phyloP scores from a whole-genome alignment of 306 rosid species.

The Phaseolus lunatus region DNA sequence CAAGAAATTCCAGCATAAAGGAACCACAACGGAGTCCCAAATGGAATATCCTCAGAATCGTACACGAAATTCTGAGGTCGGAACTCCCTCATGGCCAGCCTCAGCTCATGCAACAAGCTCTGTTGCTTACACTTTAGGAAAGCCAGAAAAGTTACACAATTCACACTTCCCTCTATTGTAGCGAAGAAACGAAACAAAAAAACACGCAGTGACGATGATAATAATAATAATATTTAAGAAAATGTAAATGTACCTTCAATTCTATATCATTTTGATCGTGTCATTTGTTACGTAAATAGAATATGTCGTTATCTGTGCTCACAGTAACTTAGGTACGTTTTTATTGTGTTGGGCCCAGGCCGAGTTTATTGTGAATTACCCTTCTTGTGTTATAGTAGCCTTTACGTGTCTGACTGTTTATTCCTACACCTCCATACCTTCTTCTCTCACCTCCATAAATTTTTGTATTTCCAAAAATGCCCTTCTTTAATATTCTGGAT shows the following conservation, averaged over 20 bases:
- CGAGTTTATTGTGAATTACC: not conserved
- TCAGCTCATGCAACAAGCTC: not conserved
- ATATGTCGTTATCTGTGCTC: not conserved
- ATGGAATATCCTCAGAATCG: conserved; percentile 63
- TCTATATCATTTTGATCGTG: conserved; percentile 4
- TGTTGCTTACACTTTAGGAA: not conserved
- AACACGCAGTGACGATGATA: not conserved
- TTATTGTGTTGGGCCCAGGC: conserved; percentile 6
- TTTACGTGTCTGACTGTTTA: no score
- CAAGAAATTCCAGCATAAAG: conserved; percentile 64
- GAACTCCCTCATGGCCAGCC: not conserved
- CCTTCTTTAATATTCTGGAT: no score
- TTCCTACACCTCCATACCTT: no score
- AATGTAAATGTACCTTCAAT: not conserved
- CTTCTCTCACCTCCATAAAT: no score
- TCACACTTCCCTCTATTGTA: not conserved
- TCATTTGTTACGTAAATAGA: not conserved
- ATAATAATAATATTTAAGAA: not conserved
- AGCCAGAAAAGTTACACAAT: not conserved
- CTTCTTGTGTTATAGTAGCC: no score
- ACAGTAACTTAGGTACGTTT: not conserved
- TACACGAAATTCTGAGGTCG: conserved; percentile 46
- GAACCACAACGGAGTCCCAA: conserved; percentile 75
- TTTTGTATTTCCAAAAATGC: no score
- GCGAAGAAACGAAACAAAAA: not conserved